Evolutionary conservation across 345 rosid genomes (phyloP).

Genomic region (Salix koriyanagi): DNA sequence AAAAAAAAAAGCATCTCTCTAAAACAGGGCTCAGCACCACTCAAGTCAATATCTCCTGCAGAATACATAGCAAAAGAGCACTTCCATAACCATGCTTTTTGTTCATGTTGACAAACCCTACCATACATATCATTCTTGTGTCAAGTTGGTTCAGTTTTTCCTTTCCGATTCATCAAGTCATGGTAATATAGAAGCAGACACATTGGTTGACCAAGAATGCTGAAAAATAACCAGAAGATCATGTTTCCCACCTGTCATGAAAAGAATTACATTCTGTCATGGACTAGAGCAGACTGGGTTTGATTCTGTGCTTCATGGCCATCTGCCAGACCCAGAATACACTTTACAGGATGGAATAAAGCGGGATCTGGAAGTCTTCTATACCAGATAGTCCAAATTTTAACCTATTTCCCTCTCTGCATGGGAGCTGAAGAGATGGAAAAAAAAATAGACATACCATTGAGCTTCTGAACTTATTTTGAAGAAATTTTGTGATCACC

Average conservation of each 20-base stretch:
- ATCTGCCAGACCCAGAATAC: not conserved
- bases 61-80: not conserved
- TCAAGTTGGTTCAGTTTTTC: conserved; percentile 21
- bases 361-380: not conserved
- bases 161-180: conserved; percentile 86
- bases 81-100: not conserved
- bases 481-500: conserved; percentile 67
- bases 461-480: conserved; percentile 61
- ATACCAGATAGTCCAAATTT: not conserved
- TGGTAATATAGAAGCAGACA: conserved; percentile 89
- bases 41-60: not conserved
- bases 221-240: conserved; percentile 89
- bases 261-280: not conserved
- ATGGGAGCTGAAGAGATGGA: not conserved
- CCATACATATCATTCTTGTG: not conserved
- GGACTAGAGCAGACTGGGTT: not conserved
- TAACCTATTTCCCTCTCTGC: not conserved
- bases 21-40: not conserved
- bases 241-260: conserved; percentile 80
- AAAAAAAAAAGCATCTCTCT: not conserved
- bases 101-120: not conserved
- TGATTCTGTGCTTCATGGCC: not conserved
- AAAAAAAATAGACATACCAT: conserved; percentile 49
- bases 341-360: too few relatives aligned
- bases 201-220: conserved; percentile 98